Base-by-base conservation (phyloP, 805 yeast species). In the Metschnikowia gelsemii region DNA sequence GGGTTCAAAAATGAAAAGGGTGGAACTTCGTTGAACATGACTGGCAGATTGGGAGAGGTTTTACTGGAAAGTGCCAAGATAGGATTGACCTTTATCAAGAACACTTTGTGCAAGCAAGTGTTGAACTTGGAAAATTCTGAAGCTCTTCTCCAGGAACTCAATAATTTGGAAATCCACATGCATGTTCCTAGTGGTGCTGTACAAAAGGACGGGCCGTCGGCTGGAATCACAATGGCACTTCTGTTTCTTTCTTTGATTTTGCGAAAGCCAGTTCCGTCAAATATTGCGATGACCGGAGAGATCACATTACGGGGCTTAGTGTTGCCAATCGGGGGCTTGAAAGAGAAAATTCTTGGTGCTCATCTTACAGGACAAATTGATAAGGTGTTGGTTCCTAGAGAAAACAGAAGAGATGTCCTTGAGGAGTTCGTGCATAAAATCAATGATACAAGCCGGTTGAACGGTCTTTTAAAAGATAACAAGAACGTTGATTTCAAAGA, bases 221-320 rank as follows among this genome's bases (percentile, higher is more conserved):
- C 78, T 0, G 78, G 78, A 13, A 70, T 73, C 35, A 72, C 78
- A 4, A 72, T 73, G 70, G 72, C 78, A 2, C 57, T 71, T 34
- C 69, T 66, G 66, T 69, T 73, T 39, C 57, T 73, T 23, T 72
- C 77, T 1, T 57, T 73, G 40, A 51, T 71, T 5, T 53, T 73
- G 27, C 67, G 70, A 38, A 70, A 64, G 37, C 73, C 76, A 1
- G 72, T 73, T 5, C 71, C 73, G 0, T 53, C 57, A 11, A 64
- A 68, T 37, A 66, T 84, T 36, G 95, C 95, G 37, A 84, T 87
- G 93, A 87, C 95, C 1, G 95, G 95, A 5, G 95, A 86, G 59
- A 81, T 86, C 46, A 84, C 93, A 0, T 70, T 87, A 3, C 66
- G 91, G 31, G 95, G 95, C 5, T 71, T 82, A 50, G 84, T 87